Conservation (phyloP, 768 basidiomycete species). For the Tricholoma sp. region DNA sequence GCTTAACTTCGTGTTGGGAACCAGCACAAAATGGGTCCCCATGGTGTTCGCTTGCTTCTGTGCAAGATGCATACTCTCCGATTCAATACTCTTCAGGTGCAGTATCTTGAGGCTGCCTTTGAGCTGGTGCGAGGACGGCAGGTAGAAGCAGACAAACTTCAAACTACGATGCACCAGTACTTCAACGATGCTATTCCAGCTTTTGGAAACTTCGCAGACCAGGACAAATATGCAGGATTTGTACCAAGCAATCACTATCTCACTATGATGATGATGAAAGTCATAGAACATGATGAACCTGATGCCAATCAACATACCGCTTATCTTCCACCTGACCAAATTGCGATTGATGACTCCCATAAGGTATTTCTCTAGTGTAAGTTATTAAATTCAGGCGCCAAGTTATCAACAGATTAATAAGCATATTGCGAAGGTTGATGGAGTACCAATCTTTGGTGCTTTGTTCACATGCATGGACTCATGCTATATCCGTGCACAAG, state of each 20-base stretch:
- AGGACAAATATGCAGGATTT: constrained; percentile 14
- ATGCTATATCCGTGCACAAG: too few relatives aligned
- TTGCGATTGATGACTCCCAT: constrained; percentile 19
- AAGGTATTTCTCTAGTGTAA: constrained; percentile 11
- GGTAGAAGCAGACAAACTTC: neutral
- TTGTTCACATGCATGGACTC: too few relatives aligned
- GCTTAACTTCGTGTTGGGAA: constrained; percentile 13
- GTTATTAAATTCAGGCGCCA: too few relatives aligned
- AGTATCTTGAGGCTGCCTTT: constrained; percentile 18
- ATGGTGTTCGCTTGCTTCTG: constrained; percentile 13
- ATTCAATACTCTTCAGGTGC: constrained; percentile 12
- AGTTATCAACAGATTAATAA: too few relatives aligned
- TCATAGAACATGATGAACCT: constrained; percentile 17
- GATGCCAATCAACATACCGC: constrained; percentile 21
- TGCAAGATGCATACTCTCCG: constrained; percentile 16
- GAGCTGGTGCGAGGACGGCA: neutral
- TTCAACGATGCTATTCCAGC: neutral
- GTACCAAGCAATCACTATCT: constrained; percentile 18
- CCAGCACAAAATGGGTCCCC: constrained; percentile 22
- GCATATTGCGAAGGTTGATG: too few relatives aligned
- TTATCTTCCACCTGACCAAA: constrained; percentile 16
- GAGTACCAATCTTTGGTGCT: too few relatives aligned
- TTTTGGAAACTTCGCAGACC: constrained; percentile 15
- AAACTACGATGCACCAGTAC: neutral
- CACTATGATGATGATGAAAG: constrained; percentile 17